Conservation (phyloP, 164 flowering plant genomes). For the Kalanchoe fedtschenkoi region DNA sequence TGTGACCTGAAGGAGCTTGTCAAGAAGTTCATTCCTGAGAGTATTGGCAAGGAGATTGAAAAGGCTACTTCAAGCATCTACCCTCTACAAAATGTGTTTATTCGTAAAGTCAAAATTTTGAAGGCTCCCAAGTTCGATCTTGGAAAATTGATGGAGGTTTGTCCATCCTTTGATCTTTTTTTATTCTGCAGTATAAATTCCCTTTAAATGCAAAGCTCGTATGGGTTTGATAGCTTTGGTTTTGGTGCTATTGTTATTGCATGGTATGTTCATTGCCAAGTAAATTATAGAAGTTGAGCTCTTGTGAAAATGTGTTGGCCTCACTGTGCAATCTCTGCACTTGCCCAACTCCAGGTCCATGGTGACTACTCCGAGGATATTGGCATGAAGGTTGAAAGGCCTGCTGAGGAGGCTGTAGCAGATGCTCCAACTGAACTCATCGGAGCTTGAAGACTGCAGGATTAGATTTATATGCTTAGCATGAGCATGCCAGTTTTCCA, state of each 20-base stretch:
- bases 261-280: no score
- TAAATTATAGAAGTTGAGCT: no score
- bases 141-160: conserved; percentile 73
- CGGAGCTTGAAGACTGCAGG: conserved; percentile 19
- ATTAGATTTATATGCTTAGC: not conserved
- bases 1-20: conserved; percentile 69
- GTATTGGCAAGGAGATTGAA: conserved; percentile 71
- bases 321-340: no score
- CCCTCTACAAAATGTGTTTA: conserved; percentile 62
- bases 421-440: conserved; percentile 36
- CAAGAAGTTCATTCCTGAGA: conserved; percentile 60
- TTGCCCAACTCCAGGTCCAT: conserved; percentile 37
- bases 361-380: conserved; percentile 66
- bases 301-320: no score
- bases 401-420: conserved; percentile 49
- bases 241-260: no score
- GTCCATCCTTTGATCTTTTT: not conserved
- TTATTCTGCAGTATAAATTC: not conserved
- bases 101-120: conserved; percentile 71
- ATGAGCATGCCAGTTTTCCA: not conserved
- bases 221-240: no score
- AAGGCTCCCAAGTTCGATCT: conserved; percentile 87
- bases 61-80: conserved; percentile 65
- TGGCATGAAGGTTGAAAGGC: conserved; percentile 65
- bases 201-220: not conserved